Evolutionary conservation across 768 basidiomycete species (phyloP), one percentile per base, ranked within the genome.

Genomic region (Pleurotus pulmonarius): DNA sequence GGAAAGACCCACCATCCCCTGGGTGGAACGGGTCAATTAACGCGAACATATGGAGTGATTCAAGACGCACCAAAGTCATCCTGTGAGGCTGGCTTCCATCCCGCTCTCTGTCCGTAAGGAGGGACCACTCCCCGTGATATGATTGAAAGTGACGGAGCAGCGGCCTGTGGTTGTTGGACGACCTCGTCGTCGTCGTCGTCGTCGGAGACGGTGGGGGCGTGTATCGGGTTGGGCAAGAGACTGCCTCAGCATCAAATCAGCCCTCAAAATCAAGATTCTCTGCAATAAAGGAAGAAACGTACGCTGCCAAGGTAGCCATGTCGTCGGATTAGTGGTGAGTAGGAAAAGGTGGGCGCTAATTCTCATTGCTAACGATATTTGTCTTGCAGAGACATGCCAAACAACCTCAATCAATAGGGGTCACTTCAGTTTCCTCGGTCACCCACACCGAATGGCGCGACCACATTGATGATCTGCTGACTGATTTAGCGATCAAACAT

Each of bases 1-100:
- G 94, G 72, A 87, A 92, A 56, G 93, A 78, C 62, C 92, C 93
- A 60, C 93, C 92, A 65, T 92, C 88, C 57, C 85, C 88, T 90
- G 63, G 51, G 49, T 24, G 55, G 41, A 46, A 45, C 58, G 39
- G 49, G 41, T 26, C 48, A 5, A 44, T 11, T 34, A 3, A 38
- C 4, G 16, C 58, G 25, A 43, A 59, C 41, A 11, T 11, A 34
- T 34, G 3, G 29, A 34, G 29, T 11, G 8, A 2, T 11, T 34
- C 29, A 39, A 60, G 59, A 70, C 85, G 63, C 62, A 88, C 89
- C 90, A 70, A 88, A 98, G 65, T 99, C 94, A 59, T 88, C 88
- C 58, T 79, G 80, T n/a, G 78, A 77, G 40, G 80, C 78, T 22
- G 96, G 96, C 62, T 83, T 88, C 97, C 97, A 99, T 43, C 85